Evolutionary conservation across 169 alveolate species (phyloP).

Genomic region (Plasmodium fragile): DNA sequence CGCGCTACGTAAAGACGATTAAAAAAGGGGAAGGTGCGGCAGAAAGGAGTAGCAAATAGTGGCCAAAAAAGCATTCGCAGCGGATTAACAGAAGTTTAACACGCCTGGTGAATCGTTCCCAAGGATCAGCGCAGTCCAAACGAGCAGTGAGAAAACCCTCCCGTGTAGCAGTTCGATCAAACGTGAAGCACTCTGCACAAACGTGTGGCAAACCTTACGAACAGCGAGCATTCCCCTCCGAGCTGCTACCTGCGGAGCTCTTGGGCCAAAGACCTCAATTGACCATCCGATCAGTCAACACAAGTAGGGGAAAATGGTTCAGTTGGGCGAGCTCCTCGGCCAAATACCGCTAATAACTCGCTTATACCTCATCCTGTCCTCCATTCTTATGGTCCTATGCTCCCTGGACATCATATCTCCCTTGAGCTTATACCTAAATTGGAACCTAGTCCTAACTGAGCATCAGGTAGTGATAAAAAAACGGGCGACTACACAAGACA

Average conservation of each 20-base stretch:
- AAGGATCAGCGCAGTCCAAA: neutral
- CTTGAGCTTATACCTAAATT: conserved; percentile 87
- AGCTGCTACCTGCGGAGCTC: neutral
- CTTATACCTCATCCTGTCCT: conserved; percentile 85
- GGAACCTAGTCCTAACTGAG: conserved; percentile 87
- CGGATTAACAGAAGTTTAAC: neutral
- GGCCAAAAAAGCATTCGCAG: neutral
- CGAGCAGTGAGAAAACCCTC: neutral
- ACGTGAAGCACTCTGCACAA: neutral
- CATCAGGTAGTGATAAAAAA: conserved; percentile 38
- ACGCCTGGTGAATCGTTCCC: neutral
- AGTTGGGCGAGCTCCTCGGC: conserved; percentile 42
- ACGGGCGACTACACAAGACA: neutral
- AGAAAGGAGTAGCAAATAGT: neutral
- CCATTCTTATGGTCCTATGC: conserved; percentile 86
- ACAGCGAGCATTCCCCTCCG: neutral
- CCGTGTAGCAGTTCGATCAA: neutral
- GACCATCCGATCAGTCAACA: conserved; percentile 5
- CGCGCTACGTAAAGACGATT: neutral
- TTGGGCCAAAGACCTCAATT: neutral
- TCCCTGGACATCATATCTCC: conserved; percentile 90
- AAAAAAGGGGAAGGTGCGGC: neutral
- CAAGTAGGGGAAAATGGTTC: conserved; percentile 42
- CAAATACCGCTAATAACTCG: conserved; percentile 87
- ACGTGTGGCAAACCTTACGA: neutral